Evolutionary conservation across 2,329 filamentous ascomycete genomes (phyloP).

Genomic region (Colletotrichum liaoningense): DNA sequence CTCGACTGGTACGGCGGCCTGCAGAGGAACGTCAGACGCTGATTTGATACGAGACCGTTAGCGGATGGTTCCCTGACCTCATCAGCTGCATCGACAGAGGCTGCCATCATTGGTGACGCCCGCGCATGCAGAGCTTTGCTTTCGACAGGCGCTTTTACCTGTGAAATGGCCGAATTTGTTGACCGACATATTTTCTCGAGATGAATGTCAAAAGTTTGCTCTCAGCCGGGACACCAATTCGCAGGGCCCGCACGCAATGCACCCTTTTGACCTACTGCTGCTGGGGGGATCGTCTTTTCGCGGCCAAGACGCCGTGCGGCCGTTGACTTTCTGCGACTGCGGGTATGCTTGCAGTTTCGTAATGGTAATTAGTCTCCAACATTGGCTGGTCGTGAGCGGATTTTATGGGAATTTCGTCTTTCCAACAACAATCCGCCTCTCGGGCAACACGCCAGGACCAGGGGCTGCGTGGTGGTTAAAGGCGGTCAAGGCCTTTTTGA

Average conservation of each 20-base stretch:
- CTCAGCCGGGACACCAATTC: conserved; percentile 23
- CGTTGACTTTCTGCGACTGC: neutral
- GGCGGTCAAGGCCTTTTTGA: conserved; percentile 15
- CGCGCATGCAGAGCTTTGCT: conserved; percentile 21
- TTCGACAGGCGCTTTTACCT: conserved; percentile 26
- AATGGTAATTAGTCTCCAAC: neutral
- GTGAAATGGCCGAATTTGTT: conserved; percentile 24
- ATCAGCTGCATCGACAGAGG: conserved; percentile 28
- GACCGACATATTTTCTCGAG: conserved; percentile 30
- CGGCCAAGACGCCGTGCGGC: neutral
- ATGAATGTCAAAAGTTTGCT: conserved; percentile 15
- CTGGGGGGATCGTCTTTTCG: conserved; percentile 6
- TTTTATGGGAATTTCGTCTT: neutral
- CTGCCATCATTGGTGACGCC: conserved; percentile 13
- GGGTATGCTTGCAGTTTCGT: neutral
- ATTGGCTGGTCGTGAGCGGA: neutral
- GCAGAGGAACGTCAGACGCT: conserved; percentile 32
- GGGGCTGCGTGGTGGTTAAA: conserved; percentile 1
- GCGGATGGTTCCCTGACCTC: conserved; percentile 24
- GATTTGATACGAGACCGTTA: conserved; percentile 28
- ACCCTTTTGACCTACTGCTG: conserved; percentile 14
- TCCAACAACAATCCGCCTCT: conserved; percentile 6
- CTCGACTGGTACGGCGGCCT: conserved; percentile 16
- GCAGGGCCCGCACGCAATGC: conserved; percentile 11
- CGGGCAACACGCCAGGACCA: neutral